A percentile compares a stretch with the other conserved stretches of the same genome.
phyloP scores from a whole-genome alignment of 352 stramenopile species.

The Phytophthora hybrid region DNA sequence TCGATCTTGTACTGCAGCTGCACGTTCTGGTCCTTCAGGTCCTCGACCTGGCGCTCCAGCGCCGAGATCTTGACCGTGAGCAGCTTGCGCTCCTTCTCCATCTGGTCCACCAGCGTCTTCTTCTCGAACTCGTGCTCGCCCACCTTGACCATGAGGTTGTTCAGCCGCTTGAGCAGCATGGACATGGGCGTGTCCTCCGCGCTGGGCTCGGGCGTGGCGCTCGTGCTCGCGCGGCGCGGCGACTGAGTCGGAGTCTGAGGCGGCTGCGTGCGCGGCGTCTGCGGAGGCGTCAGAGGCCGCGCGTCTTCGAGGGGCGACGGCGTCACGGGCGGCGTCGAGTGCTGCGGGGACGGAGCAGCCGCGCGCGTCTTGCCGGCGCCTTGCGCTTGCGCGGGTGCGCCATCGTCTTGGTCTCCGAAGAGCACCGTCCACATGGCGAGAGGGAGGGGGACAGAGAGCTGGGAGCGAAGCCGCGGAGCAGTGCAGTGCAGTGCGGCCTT shows the following conservation, averaged over 20 bases:
- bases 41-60: conserved; percentile 71
- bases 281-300: too few relatives aligned
- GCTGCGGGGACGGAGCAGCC: conserved; percentile 28
- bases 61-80: conserved; percentile 48
- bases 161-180: conserved; percentile 84
- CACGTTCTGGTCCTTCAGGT: conserved; percentile 83
- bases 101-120: conserved; percentile 83
- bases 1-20: conserved; percentile 89
- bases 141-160: conserved; percentile 86
- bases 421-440: conserved; percentile 65
- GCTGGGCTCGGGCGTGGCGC: background rate
- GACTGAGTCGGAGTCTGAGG: background rate
- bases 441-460: background rate
- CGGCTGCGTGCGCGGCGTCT: too few relatives aligned
- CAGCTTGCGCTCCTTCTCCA: conserved; percentile 79
- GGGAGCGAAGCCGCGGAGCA: too few relatives aligned
- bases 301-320: conserved; percentile 34
- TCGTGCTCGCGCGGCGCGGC: too few relatives aligned
- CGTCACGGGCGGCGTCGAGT: conserved; percentile 45
- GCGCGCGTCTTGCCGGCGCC: conserved; percentile 13
- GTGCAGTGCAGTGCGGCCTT: conserved; percentile 18
- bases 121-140: conserved; percentile 91
- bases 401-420: conserved; percentile 58
- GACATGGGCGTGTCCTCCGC: conserved; percentile 62
- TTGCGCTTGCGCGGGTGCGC: conserved; percentile 6